Conservation (phyloP, 2,329 filamentous ascomycete genomes). For the Sarocladiaceae sp. region DNA sequence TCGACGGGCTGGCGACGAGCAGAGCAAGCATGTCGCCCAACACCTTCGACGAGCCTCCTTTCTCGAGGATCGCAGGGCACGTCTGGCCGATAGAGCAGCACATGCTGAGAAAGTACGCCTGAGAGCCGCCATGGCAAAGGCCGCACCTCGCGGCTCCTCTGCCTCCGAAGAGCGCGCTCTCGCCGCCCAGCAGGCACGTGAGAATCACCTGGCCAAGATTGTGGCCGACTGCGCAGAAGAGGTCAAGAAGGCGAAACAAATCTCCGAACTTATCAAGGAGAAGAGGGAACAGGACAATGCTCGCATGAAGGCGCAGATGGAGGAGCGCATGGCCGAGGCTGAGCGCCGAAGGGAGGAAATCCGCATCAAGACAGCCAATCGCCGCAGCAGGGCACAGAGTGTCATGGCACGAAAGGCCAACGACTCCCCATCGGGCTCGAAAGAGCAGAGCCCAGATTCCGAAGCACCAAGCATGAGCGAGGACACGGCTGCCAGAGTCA, state of each 20-base stretch:
- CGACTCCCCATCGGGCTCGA: conserved; percentile 40
- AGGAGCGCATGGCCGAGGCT: conserved; percentile 72
- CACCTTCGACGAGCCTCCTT: conserved; percentile 75
- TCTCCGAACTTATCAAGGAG: conserved; percentile 78
- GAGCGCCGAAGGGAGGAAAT: conserved; percentile 64
- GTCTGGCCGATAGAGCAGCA: conserved; percentile 71
- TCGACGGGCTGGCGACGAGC: conserved; percentile 43
- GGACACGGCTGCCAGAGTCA: conserved; percentile 56
- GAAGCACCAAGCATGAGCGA: conserved; percentile 41
- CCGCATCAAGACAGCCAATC: conserved; percentile 45
- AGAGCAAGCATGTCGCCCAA: conserved; percentile 73
- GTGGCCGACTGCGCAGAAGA: conserved; percentile 77
- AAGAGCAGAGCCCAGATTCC: conserved; percentile 29
- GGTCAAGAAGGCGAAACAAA: conserved; percentile 72
- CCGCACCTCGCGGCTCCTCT: conserved; percentile 55
- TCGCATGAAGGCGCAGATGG: conserved; percentile 66
- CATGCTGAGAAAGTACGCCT: conserved; percentile 79
- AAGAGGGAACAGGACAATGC: conserved; percentile 68
- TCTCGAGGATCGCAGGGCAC: conserved; percentile 71
- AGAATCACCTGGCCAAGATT: conserved; percentile 76
- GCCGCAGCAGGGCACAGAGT: conserved; percentile 49
- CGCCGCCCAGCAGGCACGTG: conserved; percentile 70
- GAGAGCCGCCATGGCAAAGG: conserved; percentile 67
- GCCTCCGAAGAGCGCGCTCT: conserved; percentile 70
- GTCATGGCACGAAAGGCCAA: conserved; percentile 42